Percentiles rank a stretch among this genome's conserved stretches.
These are phyloP conservation scores for Diaporthe citriasiana DNA, from an alignment of 2,329 filamentous ascomycete species.

Conservation along the genomic window DNA sequence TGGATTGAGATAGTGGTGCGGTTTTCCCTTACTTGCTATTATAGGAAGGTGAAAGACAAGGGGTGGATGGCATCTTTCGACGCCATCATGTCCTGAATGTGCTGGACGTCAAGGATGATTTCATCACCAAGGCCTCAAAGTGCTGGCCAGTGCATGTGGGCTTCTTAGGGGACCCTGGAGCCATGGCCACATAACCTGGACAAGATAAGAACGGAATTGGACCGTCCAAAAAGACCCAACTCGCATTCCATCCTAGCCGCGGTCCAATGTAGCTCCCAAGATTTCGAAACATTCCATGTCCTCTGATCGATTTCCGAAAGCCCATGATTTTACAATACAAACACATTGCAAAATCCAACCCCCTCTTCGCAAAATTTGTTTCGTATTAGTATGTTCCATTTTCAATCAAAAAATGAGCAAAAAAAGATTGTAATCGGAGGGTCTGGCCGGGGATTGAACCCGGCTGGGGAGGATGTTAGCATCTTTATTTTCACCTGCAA, in stretches of 20 bases:
- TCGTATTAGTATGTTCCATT: no score
- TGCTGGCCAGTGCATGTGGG: neutral
- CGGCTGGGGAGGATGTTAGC: neutral
- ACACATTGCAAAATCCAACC: no score
- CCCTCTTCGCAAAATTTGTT: no score
- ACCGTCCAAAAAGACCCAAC: neutral
- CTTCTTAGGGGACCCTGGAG: neutral
- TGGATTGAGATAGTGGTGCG: constrained; percentile 7
- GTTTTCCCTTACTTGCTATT: neutral
- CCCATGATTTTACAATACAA: no score
- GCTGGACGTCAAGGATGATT: neutral
- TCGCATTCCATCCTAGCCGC: no score
- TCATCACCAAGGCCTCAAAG: neutral
- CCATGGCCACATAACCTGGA: neutral
- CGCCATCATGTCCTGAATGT: neutral
- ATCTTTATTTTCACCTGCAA: no score
- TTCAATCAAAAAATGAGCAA: neutral
- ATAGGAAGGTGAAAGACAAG: constrained; percentile 11
- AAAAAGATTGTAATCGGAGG: neutral
- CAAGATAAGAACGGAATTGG: neutral
- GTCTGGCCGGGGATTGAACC: constrained; percentile 30
- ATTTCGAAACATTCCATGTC: neutral
- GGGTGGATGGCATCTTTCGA: neutral
- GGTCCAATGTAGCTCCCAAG: neutral
- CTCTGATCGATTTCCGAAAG: no score